phyloP scores from a whole-genome alignment of 768 basidiomycete genomes.

The Mrakia gelida region DNA sequence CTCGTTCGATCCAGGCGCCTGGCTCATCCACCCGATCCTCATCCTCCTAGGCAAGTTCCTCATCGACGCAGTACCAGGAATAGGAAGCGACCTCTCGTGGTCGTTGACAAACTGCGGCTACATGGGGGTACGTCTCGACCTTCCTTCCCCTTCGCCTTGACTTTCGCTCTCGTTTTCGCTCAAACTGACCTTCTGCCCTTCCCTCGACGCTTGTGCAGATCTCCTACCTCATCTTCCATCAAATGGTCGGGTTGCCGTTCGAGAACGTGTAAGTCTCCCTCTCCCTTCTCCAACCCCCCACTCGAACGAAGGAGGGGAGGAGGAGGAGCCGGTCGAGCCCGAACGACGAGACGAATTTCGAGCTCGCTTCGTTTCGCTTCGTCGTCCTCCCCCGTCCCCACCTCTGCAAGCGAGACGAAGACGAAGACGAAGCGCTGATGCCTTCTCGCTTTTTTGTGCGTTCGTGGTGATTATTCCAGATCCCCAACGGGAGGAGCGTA shows the following conservation, averaged over 20 bases:
- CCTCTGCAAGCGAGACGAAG: neutral
- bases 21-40: constrained; percentile 94
- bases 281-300: too few relatives aligned
- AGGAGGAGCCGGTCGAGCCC: too few relatives aligned
- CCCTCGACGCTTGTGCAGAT: neutral
- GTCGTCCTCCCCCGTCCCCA: neutral
- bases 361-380: neutral
- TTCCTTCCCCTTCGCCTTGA: neutral
- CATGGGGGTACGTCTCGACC: constrained; percentile 65
- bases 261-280: constrained; percentile 20
- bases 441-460: too few relatives aligned
- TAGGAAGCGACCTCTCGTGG: constrained; percentile 93
- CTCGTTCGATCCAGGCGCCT: constrained; percentile 65
- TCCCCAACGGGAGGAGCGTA: constrained; percentile 69
- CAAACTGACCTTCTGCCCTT: neutral
- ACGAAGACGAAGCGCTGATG: neutral
- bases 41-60: constrained; percentile 85
- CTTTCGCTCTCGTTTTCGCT: too few relatives aligned
- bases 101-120: constrained; percentile 87
- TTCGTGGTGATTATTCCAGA: neutral
- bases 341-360: neutral
- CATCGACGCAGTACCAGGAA: constrained; percentile 88
- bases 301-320: neutral
- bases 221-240: constrained; percentile 33
- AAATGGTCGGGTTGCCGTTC: constrained; percentile 29